Conservation (phyloP, 345 rosid genomes). For the Heritiera fomes region DNA sequence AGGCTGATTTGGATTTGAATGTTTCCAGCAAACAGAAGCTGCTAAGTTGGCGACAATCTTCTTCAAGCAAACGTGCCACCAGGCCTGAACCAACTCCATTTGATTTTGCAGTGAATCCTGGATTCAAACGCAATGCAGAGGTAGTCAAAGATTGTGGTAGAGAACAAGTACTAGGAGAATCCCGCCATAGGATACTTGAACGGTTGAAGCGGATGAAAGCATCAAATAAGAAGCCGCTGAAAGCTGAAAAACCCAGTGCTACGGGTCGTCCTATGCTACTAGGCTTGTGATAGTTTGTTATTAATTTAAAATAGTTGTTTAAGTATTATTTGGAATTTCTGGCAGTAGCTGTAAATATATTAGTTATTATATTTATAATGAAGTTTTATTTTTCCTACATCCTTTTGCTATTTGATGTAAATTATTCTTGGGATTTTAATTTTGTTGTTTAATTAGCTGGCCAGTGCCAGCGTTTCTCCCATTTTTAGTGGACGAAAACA, state of each 20-base stretch:
- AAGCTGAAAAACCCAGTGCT: conserved; percentile 75
- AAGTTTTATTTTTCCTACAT: no score
- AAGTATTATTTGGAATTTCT: no score
- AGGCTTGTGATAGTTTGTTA: no score
- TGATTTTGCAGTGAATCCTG: conserved; percentile 84
- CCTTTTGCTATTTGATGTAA: no score
- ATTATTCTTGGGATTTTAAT: no score
- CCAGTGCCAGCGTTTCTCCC: no score
- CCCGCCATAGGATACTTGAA: conserved; percentile 74
- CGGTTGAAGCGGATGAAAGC: conserved; percentile 92
- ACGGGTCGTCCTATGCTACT: conserved; percentile 84
- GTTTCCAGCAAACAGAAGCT: conserved; percentile 57
- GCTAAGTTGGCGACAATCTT: conserved; percentile 57
- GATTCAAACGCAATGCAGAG: conserved; percentile 52
- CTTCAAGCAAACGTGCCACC: conserved; percentile 56
- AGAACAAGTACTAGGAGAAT: conserved; percentile 74
- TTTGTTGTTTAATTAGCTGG: no score
- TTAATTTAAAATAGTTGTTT: no score
- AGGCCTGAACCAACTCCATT: conserved; percentile 92
- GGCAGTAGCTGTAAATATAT: no score
- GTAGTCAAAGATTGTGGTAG: conserved; percentile 73
- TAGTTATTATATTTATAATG: no score
- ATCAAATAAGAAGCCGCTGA: conserved; percentile 67
- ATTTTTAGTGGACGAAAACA: no score
- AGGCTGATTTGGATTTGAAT: conserved; percentile 79